Evolutionary conservation across 805 yeast genomes (phyloP), one percentile per base, ranked within the genome.

Genomic region (Saccharomycopsis lassenensis): DNA sequence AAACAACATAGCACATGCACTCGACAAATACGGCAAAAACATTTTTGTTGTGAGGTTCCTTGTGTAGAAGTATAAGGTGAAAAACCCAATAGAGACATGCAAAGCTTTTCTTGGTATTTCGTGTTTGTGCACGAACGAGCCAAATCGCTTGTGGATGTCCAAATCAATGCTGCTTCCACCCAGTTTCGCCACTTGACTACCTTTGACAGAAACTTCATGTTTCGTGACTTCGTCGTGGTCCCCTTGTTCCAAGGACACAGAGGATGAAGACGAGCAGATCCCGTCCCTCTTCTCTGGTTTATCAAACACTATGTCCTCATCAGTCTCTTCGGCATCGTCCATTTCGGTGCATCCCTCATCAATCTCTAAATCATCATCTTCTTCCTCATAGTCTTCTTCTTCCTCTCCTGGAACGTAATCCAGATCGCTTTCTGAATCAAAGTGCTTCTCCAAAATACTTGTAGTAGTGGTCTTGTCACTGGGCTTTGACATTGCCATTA

Each of bases 101-200:
- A 91, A 73, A 3, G 71, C 59, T 56, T 91, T 91, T 50, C 98
- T 71, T 4, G 94, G 93, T 12, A 91, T 62, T 57, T 91, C 98
- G 52, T 91, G 86, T 50, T 80, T 80, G 24, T 77, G 71, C 34
- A 79, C 58, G 49, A 78, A 76, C 29, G 59, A 63, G 11, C 67
- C 65, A 49, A 68, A 67, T 47, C 62, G 49, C 35, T 57, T 59
- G 39, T 65, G 71, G 66, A 59, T 16, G 58, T 57, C 29, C 63
- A 44, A 33, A 48, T 45, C 43, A 15, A 44, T n/a, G 15, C 24
- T 3, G 8, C 22, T 5, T 29, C 20, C 12, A 15, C 15, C 30
- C 2, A 17, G 10, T 12, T 27, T 12, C 10, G 30, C 10, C 30
- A 7, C 7, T 7, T 19, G 21, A 29, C 21, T 7, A 19, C 7